Conservation (phyloP, 257 asterid species). For the Nicotiana noctiflora region DNA sequence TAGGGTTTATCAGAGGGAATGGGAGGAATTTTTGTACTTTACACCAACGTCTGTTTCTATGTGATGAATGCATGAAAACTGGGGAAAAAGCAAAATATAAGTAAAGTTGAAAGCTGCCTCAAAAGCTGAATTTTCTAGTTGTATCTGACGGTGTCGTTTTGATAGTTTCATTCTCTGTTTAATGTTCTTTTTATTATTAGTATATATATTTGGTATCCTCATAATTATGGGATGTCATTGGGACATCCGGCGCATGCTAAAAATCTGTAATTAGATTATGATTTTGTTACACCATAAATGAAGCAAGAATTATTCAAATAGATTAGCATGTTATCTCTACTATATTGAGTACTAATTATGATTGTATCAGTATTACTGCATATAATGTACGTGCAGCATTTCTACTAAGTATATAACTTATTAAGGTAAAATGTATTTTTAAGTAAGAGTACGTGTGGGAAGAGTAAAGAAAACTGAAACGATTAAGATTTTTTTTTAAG, state of each 20-base stretch:
- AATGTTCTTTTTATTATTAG: too few relatives aligned
- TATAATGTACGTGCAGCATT: background rate
- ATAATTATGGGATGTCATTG: background rate
- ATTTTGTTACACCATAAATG: conserved; percentile 3
- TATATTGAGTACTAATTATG: background rate
- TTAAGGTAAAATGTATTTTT: background rate
- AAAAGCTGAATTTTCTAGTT: conserved; percentile 5
- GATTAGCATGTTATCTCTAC: background rate
- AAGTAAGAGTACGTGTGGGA: background rate
- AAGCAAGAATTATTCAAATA: conserved; percentile 6
- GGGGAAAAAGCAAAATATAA: conserved; percentile 1
- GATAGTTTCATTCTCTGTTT: background rate
- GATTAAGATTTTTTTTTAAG: too few relatives aligned
- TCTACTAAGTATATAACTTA: background rate
- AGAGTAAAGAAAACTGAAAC: background rate
- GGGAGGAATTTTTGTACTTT: background rate
- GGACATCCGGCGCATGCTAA: conserved; percentile 8
- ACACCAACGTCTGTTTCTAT: background rate
- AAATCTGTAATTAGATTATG: background rate
- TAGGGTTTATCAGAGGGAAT: background rate
- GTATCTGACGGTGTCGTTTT: background rate
- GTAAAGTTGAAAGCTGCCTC: conserved; percentile 5
- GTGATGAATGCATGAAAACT: conserved; percentile 3
- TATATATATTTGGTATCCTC: background rate
- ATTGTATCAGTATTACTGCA: background rate